These are phyloP conservation scores for Candida tibetensis DNA, from an alignment of 805 yeast species.

Conservation along the genomic window DNA sequence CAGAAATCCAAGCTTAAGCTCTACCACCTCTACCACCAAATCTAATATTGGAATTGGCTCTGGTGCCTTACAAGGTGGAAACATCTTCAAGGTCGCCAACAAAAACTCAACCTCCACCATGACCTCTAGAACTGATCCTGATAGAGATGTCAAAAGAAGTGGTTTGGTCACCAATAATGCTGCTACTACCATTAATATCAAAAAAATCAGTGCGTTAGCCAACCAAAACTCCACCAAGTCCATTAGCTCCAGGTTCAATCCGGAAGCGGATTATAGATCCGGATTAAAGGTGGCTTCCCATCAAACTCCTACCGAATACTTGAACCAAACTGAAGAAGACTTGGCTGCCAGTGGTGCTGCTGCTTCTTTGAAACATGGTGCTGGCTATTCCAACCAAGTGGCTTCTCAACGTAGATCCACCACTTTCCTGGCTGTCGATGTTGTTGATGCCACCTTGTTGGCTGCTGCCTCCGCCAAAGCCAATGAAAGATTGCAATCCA, in stretches of 20 bases:
- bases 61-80: slow-evolving; percentile 28
- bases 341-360: slow-evolving; percentile 58
- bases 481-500: slow-evolving; percentile 33
- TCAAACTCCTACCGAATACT: slow-evolving; percentile 26
- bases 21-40: slow-evolving; percentile 8
- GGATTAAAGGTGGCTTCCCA: slow-evolving; percentile 24
- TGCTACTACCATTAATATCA: slow-evolving; percentile 27
- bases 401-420: slow-evolving; percentile 28
- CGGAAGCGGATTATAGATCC: slow-evolving; percentile 39
- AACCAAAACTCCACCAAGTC: slow-evolving; percentile 38
- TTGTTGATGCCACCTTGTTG: slow-evolving; percentile 46
- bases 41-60: slow-evolving; percentile 23
- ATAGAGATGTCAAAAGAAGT: slow-evolving; percentile 28
- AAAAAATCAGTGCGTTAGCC: slow-evolving; percentile 34
- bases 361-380: slow-evolving; percentile 47
- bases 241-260: slow-evolving; percentile 41
- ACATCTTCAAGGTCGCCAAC: slow-evolving; percentile 33
- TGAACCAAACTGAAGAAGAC: slow-evolving; percentile 39
- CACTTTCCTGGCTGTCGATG: slow-evolving; percentile 39
- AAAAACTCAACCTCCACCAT: slow-evolving; percentile 43
- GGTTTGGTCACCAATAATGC: slow-evolving; percentile 32
- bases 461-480: slow-evolving; percentile 51
- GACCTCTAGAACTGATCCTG: slow-evolving; percentile 46
- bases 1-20: slow-evolving; percentile 12
- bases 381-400: slow-evolving; percentile 22